Evolutionary conservation across 139 green algal species (phyloP).

Genomic region (Chlamydomonas sp.): DNA sequence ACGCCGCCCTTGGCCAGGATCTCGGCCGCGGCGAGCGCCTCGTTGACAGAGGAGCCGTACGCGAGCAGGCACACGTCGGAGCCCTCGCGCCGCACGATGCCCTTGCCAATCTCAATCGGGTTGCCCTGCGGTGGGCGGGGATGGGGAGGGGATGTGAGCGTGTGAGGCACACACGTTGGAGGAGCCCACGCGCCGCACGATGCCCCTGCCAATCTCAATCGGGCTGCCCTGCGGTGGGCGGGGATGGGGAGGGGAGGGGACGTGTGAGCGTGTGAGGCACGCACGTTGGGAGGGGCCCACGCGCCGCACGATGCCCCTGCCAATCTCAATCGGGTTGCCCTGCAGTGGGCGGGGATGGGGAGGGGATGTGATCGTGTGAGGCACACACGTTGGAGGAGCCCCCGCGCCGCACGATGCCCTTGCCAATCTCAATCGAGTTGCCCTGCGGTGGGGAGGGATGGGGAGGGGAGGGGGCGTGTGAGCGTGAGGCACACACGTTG

Average conservation of each 20-base stretch:
- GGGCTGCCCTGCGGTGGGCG: slow-evolving; percentile 75
- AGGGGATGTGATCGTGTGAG: no score
- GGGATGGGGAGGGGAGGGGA: no score
- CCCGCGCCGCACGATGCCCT: slow-evolving; percentile 71
- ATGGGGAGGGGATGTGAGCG: no score
- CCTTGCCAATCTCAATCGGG: slow-evolving; percentile 75
- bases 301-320: slow-evolving; percentile 76
- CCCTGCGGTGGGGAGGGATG: no score
- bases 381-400: no score
- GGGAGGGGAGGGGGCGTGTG: neutral
- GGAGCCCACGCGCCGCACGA: slow-evolving; percentile 71
- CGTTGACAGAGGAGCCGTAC: slow-evolving; percentile 83
- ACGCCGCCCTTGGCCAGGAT: slow-evolving; percentile 77
- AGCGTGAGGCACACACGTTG: neutral
- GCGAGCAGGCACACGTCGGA: slow-evolving; percentile 86
- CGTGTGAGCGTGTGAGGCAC: neutral
- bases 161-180: no score
- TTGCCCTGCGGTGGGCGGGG: neutral
- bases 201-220: slow-evolving; percentile 73
- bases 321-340: slow-evolving; percentile 66
- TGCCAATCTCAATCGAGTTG: slow-evolving; percentile 61
- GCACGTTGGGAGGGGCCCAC: slow-evolving; percentile 34
- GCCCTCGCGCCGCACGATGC: slow-evolving; percentile 70
- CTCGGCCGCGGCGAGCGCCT: slow-evolving; percentile 78
- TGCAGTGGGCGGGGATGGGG: neutral